Evolutionary conservation across 2,329 filamentous ascomycete genomes (phyloP), one percentile per base, ranked within the genome.

Genomic region (Akanthomyces muscarius): DNA sequence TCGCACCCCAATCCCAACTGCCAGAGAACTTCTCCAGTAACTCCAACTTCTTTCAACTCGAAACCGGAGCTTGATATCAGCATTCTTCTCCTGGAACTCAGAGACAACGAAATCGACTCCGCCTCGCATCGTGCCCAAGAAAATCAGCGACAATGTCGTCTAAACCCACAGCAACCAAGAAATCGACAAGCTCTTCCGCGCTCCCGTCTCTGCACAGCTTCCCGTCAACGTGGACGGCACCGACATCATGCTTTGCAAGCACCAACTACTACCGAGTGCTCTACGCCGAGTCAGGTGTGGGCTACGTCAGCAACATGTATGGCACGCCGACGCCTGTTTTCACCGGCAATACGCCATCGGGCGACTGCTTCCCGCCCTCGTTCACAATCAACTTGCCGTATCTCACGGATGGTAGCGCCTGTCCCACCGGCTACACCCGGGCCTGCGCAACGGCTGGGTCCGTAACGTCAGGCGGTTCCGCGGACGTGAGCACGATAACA

Each of bases 291-390:
- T 23, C 25, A 13, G 16, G 23, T 4, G 28, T 5, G 10, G 38
- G 21, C 16, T 62, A 38, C 23, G 38, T 62, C 36, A 65, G 63
- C 47, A 66, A 66, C 42, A 63, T 66, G 51, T 63, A 60, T 23
- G 65, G 65, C 21, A 66, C 65, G 21, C 63, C 65, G 5, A 66
- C 63, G 28, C 65, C 65, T 11, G 63, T 65, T 1, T 53, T 62
- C 8, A 54, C 25, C 10, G 65, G 65, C 25, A 66, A 63, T 23
- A 41, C 57, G 1, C 65, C 65, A 1, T 48, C 53, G 1, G 63
- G 63, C 10, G 57, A 55, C 10, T 66, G 65, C 42, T 56, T 66
- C 18, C 65, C 65, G 1, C 65, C 65, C 3, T 62, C 60, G 3
- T 62, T 56, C 7, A 62, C 60, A 13, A 58, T 64, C 58, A 33